Conservation (phyloP, 345 rosid species). For the Linum tenue region DNA sequence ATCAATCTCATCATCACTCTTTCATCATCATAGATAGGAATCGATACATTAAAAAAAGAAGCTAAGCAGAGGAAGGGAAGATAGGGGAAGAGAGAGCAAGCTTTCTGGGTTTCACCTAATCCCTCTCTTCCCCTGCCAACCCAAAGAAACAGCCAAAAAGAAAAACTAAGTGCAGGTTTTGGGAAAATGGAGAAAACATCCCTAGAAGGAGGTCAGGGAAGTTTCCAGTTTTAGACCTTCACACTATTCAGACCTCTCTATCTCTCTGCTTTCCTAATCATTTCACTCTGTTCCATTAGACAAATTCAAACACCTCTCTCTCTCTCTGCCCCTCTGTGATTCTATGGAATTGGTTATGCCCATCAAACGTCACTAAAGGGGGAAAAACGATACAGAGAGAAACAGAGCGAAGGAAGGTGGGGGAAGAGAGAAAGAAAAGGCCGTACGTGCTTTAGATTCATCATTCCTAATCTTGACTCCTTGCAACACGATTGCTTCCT, state of each 20-base stretch:
- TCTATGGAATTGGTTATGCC: slow-evolving; percentile 34
- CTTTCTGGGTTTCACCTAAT: slow-evolving; percentile 8
- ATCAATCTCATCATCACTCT: not conserved
- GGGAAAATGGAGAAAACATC: slow-evolving; percentile 26
- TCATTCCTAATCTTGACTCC: slow-evolving; percentile 74
- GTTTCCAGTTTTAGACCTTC: slow-evolving; percentile 51
- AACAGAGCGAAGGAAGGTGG: slow-evolving; percentile 14
- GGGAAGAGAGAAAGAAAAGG: slow-evolving; percentile 16
- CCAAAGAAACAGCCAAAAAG: slow-evolving; percentile 1
- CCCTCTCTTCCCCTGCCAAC: not conserved
- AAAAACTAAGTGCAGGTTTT: not conserved
- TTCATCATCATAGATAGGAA: slow-evolving; percentile 10
- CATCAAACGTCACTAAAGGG: slow-evolving; percentile 50
- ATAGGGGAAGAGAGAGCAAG: slow-evolving; percentile 5
- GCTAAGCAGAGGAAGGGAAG: slow-evolving; percentile 14
- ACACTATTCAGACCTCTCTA: slow-evolving; percentile 46
- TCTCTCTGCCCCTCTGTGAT: not conserved
- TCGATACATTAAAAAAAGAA: slow-evolving; percentile 30
- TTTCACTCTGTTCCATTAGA: slow-evolving; percentile 1
- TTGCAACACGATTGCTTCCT: slow-evolving; percentile 90
- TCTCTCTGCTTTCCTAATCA: slow-evolving; percentile 13
- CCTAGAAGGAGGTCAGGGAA: slow-evolving; percentile 29
- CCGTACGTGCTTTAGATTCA: slow-evolving; percentile 67
- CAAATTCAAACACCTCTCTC: slow-evolving; percentile 11
- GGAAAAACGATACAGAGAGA: slow-evolving; percentile 4